These are phyloP conservation scores for Diaporthe citri DNA, from an alignment of 2,329 filamentous ascomycete genomes.

Conservation along the genomic window DNA sequence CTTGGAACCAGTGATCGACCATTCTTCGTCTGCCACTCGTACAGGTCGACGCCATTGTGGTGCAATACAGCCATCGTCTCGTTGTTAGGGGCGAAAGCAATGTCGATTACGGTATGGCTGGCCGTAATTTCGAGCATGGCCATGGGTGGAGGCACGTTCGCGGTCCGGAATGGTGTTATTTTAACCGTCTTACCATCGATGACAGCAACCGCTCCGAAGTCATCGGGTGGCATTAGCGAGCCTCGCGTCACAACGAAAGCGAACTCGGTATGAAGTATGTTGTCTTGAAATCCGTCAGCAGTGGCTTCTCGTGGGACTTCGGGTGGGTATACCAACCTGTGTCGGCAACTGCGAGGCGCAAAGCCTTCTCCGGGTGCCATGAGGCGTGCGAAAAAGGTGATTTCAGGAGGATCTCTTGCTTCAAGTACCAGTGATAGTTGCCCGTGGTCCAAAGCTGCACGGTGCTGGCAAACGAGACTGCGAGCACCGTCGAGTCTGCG, in stretches of 20 bases:
- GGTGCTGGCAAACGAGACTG: conserved; percentile 79
- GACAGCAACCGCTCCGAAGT: conserved; percentile 84
- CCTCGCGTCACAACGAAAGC: conserved; percentile 77
- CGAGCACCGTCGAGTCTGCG: conserved; percentile 89
- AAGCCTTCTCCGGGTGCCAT: conserved; percentile 90
- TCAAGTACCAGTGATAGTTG: conserved; percentile 98
- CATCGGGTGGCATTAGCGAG: conserved; percentile 76
- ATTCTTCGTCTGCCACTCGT: conserved; percentile 75
- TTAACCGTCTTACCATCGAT: conserved; percentile 86
- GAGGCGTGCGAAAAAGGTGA: conserved; percentile 53
- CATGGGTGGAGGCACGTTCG: conserved; percentile 95
- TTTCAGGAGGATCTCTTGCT: conserved; percentile 79
- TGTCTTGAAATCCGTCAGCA: conserved; percentile 40
- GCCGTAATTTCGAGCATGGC: conserved; percentile 79
- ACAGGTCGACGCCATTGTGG: conserved; percentile 74
- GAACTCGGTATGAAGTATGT: conserved; percentile 73
- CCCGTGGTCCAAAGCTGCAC: conserved; percentile 97
- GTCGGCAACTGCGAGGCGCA: conserved; percentile 73
- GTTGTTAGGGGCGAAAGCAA: conserved; percentile 77
- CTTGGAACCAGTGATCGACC: conserved; percentile 61
- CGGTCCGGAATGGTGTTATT: conserved; percentile 84
- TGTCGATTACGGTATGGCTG: conserved; percentile 76
- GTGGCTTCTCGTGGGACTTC: background rate
- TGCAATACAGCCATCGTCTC: conserved; percentile 80
- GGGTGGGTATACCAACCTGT: conserved; percentile 54